phyloP scores from a whole-genome alignment of 768 basidiomycete species.

The Mycena galericulata region DNA sequence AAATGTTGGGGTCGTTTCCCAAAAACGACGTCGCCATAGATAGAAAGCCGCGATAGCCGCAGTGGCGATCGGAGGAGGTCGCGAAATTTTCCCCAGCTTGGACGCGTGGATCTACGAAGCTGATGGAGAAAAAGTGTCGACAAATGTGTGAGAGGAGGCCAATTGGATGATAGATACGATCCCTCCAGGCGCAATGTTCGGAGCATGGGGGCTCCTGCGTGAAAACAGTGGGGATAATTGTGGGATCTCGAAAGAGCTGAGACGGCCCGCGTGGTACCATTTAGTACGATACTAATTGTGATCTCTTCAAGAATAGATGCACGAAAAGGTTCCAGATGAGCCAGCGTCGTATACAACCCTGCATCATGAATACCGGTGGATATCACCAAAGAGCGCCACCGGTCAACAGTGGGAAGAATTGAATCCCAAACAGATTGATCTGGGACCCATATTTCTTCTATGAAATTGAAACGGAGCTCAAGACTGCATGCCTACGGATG shows the following conservation, averaged over 20 bases:
- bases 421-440: constrained; percentile 26
- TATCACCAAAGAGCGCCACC: constrained; percentile 23
- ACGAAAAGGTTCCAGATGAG: constrained; percentile 21
- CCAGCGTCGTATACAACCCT: constrained; percentile 20
- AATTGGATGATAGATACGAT: constrained; percentile 6
- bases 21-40: constrained; percentile 20
- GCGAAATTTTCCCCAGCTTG: constrained; percentile 19
- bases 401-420: constrained; percentile 21
- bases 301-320: constrained; percentile 23
- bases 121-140: constrained; percentile 20
- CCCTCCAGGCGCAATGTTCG: constrained; percentile 12
- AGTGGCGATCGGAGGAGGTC: constrained; percentile 12
- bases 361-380: constrained; percentile 3
- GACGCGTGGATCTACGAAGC: constrained; percentile 19
- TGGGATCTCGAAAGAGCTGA: neutral
- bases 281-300: too few species aligned
- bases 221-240: constrained; percentile 16
- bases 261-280: neutral
- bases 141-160: constrained; percentile 17
- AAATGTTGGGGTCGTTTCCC: constrained; percentile 12
- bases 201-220: constrained; percentile 15
- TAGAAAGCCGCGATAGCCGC: constrained; percentile 15
- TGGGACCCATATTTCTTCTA: constrained; percentile 19
- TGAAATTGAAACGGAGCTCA: constrained; percentile 21
- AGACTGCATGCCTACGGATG: constrained; percentile 6